phyloP scores from a whole-genome alignment of 768 basidiomycete species.

The Naganishia vaughanmartiniae region DNA sequence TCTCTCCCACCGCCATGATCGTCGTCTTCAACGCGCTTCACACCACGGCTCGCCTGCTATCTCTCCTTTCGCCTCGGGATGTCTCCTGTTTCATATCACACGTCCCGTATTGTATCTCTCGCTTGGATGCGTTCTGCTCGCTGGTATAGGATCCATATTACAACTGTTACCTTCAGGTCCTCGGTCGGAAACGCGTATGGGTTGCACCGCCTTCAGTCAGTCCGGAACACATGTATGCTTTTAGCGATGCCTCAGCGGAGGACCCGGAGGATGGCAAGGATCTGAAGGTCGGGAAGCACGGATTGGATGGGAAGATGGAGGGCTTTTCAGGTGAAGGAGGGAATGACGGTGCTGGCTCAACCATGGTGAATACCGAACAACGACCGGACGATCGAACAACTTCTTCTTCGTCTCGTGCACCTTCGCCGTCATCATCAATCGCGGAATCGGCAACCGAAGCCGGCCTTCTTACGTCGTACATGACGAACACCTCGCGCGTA shows the following conservation, averaged over 20 bases:
- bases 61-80: conserved; percentile 29
- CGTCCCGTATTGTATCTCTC: too few relatives aligned
- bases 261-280: conserved; percentile 21
- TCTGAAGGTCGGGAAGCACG: background rate
- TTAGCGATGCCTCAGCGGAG: conserved; percentile 19
- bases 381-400: too few relatives aligned
- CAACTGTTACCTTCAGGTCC: conserved; percentile 86
- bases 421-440: background rate
- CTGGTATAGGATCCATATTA: conserved; percentile 79
- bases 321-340: background rate
- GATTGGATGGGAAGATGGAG: background rate
- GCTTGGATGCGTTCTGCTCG: background rate
- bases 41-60: background rate
- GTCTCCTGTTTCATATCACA: background rate
- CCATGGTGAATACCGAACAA: too few relatives aligned
- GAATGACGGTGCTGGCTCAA: too few relatives aligned
- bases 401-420: background rate
- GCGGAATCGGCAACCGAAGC: background rate
- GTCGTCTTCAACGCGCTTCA: background rate
- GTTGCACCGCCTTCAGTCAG: conserved; percentile 66
- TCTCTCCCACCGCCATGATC: too few relatives aligned
- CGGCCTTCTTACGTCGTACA: conserved; percentile 52
- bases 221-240: conserved; percentile 60
- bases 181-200: conserved; percentile 88
- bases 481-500: conserved; percentile 76